Conservation (phyloP, 2,329 filamentous ascomycete species). For the Keithomyces neogunnii region DNA sequence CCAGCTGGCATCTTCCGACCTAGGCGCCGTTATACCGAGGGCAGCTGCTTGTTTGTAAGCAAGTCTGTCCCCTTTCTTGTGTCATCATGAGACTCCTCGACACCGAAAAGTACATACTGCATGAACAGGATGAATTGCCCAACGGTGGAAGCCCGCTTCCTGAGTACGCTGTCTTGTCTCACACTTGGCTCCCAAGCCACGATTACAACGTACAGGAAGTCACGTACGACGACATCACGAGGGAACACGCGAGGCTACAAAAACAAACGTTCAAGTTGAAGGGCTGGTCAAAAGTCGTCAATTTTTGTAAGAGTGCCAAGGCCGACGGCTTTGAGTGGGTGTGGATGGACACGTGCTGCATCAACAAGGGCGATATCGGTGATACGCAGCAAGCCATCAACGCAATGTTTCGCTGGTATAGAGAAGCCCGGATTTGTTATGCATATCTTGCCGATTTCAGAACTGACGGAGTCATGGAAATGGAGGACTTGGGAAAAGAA, state of each 20-base stretch:
- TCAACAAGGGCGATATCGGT: conserved; percentile 16
- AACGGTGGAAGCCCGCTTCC: conserved; percentile 2
- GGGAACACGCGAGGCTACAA: background rate
- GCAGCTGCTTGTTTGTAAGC: no score
- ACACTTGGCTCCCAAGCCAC: conserved; percentile 11
- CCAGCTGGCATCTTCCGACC: no score
- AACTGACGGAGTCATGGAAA: no score
- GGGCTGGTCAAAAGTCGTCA: background rate
- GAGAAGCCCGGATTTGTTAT: conserved; percentile 16
- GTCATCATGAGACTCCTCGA: background rate
- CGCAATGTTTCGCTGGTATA: conserved; percentile 19
- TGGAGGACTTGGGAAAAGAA: no score
- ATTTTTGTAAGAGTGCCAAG: background rate
- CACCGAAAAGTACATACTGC: background rate
- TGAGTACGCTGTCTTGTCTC: conserved; percentile 16
- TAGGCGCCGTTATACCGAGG: no score
- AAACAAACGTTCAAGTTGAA: background rate
- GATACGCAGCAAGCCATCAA: conserved; percentile 20
- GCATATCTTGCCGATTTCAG: conserved; percentile 15
- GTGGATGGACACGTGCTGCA: conserved; percentile 20
- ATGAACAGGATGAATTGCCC: background rate
- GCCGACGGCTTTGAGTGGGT: conserved; percentile 10
- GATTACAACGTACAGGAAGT: conserved; percentile 9
- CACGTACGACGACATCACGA: conserved; percentile 12
- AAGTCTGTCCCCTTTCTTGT: background rate